phyloP scores from a whole-genome alignment of 148 eudicot species.

The Fagopyrum homotropicum region DNA sequence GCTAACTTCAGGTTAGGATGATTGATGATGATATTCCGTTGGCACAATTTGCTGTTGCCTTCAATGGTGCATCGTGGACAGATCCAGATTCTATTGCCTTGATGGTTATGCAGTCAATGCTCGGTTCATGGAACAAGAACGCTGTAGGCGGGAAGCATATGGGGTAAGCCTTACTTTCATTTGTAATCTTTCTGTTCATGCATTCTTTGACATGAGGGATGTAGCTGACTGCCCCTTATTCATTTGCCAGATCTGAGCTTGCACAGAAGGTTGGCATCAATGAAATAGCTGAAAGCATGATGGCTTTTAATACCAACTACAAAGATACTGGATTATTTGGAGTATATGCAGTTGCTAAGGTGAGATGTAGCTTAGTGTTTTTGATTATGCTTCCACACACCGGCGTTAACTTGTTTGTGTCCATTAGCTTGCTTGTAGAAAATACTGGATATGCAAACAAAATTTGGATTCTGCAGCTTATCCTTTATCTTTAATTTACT shows the following conservation, averaged over 20 bases:
- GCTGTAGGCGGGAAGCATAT: constrained; percentile 78
- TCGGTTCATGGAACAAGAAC: constrained; percentile 80
- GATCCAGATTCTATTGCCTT: constrained; percentile 95
- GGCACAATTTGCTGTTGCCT: constrained; percentile 91
- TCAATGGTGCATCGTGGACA: constrained; percentile 88
- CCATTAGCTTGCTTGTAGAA: not conserved
- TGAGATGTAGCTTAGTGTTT: constrained; percentile 17
- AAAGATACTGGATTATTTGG: constrained; percentile 92
- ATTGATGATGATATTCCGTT: constrained; percentile 75
- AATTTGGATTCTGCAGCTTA: too few species aligned
- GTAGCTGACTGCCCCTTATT: constrained; percentile 15
- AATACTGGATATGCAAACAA: not conserved
- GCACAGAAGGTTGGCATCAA: constrained; percentile 68
- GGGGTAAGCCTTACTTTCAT: not conserved
- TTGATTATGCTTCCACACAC: not conserved
- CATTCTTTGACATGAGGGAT: not conserved
- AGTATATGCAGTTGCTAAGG: constrained; percentile 92
- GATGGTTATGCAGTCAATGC: constrained; percentile 88
- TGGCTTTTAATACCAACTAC: constrained; percentile 90
- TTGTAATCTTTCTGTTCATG: not conserved
- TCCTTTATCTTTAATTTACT: too few species aligned
- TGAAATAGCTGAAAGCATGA: constrained; percentile 89
- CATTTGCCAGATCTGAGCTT: constrained; percentile 62
- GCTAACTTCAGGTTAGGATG: constrained; percentile 59
- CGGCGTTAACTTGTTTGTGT: not conserved